A percentile compares a stretch with the other conserved stretches of the same genome.
Conservation (phyloP, 768 basidiomycete species). For the Agrocybe praecox region DNA sequence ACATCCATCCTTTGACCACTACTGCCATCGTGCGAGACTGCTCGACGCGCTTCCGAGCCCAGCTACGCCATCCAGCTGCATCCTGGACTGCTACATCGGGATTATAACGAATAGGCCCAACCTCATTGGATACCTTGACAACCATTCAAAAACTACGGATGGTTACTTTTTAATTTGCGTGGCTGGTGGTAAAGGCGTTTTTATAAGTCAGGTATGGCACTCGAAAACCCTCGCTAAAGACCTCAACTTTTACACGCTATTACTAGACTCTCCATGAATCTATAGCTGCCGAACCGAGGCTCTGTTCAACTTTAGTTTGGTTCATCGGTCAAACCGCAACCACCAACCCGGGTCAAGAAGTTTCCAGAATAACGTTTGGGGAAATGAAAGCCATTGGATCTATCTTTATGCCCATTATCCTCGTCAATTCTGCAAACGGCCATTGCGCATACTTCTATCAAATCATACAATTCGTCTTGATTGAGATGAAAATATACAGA, state of each 20-base stretch:
- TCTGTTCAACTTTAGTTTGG: too few species aligned
- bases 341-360: neutral
- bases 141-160: neutral
- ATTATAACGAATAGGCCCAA: neutral
- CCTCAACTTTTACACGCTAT: neutral
- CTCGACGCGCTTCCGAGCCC: too few species aligned
- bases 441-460: too few species aligned
- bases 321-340: neutral
- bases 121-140: slow-evolving; percentile 1
- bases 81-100: neutral
- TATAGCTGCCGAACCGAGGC: neutral
- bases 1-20: too few species aligned
- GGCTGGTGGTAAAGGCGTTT: slow-evolving; percentile 1
- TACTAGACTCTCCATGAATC: neutral
- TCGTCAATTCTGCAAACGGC: neutral
- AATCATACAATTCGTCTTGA: too few species aligned
- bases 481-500: too few species aligned
- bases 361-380: neutral
- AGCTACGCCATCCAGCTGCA: too few species aligned
- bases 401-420: neutral
- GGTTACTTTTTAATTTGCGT: slow-evolving; percentile 2
- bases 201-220: neutral
- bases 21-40: too few species aligned
- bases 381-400: neutral
- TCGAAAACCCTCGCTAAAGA: too few species aligned